Evolutionary conservation across 495 filamentous ascomycete species (phyloP).

Genomic region (Penicillium malachiteum): DNA sequence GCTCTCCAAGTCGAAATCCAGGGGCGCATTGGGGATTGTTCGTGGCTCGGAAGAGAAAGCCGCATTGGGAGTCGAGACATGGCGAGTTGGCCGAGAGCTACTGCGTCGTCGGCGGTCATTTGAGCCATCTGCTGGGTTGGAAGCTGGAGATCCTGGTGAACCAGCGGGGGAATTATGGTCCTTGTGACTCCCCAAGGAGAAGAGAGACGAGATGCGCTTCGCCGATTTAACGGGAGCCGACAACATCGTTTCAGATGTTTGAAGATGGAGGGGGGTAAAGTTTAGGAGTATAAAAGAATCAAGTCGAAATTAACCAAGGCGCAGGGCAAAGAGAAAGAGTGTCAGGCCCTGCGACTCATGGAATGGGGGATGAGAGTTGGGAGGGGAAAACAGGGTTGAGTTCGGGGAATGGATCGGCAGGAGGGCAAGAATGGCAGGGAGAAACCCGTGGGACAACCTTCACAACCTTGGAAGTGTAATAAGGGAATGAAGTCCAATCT

Average conservation of each 20-base stretch:
- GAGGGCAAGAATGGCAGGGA: slow-evolving; percentile 38
- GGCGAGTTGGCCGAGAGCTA: slow-evolving; percentile 37
- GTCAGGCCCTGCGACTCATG: slow-evolving; percentile 15
- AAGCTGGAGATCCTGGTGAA: slow-evolving; percentile 12
- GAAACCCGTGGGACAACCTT: background rate
- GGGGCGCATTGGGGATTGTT: slow-evolving; percentile 25
- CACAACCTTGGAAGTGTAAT: background rate
- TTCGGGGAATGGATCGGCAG: slow-evolving; percentile 46
- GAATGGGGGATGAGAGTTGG: slow-evolving; percentile 19
- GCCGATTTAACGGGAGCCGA: slow-evolving; percentile 50
- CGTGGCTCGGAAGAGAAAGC: slow-evolving; percentile 28
- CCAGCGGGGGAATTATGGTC: slow-evolving; percentile 28
- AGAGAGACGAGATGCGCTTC: slow-evolving; percentile 51
- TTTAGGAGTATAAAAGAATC: slow-evolving; percentile 9
- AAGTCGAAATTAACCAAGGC: slow-evolving; percentile 5
- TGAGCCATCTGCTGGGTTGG: slow-evolving; percentile 16
- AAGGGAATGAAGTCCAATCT: slow-evolving; percentile 11
- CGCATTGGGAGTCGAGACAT: slow-evolving; percentile 37
- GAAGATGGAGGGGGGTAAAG: slow-evolving; percentile 2
- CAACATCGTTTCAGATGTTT: slow-evolving; percentile 35
- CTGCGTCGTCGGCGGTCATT: slow-evolving; percentile 31
- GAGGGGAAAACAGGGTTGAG: slow-evolving; percentile 15
- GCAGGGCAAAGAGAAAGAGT: slow-evolving; percentile 10
- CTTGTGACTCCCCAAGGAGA: slow-evolving; percentile 42
- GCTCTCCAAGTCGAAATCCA: slow-evolving; percentile 36